Conservation (phyloP, 2,329 filamentous ascomycete species). For the Aspergillus ustus region DNA sequence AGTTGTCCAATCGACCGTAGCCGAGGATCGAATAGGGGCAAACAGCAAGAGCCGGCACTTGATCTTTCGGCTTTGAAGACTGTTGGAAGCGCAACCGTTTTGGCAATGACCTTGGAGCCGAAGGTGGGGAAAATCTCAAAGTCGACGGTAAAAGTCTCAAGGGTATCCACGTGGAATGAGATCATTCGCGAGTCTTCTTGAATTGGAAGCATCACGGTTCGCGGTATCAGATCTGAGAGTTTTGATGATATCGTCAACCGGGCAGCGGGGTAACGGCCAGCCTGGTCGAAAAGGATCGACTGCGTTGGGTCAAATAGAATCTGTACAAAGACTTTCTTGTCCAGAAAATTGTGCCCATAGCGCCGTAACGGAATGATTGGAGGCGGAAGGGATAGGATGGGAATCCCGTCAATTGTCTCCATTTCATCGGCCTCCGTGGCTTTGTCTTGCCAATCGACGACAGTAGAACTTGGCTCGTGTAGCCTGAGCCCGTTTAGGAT, state of each 20-base stretch:
- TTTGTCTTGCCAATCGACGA: slow-evolving; percentile 31
- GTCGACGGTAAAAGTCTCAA: slow-evolving; percentile 91
- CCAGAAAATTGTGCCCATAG: slow-evolving; percentile 97
- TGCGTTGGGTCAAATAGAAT: slow-evolving; percentile 83
- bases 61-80: slow-evolving; percentile 78
- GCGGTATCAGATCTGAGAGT: slow-evolving; percentile 90
- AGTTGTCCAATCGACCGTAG: slow-evolving; percentile 91
- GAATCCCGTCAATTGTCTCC: slow-evolving; percentile 81
- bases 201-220: slow-evolving; percentile 92
- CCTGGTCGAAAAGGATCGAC: slow-evolving; percentile 93
- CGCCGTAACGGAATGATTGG: slow-evolving; percentile 93
- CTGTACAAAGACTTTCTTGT: slow-evolving; percentile 95
- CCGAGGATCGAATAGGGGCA: slow-evolving; percentile 91
- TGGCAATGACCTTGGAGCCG: slow-evolving; percentile 95
- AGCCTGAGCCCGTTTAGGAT: slow-evolving; percentile 40
- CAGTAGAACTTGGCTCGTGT: slow-evolving; percentile 31
- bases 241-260: slow-evolving; percentile 96
- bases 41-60: slow-evolving; percentile 77
- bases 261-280: slow-evolving; percentile 93
- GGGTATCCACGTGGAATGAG: slow-evolving; percentile 93
- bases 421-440: slow-evolving; percentile 62
- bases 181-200: slow-evolving; percentile 94
- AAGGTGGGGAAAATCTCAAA: slow-evolving; percentile 98
- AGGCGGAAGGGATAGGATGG: slow-evolving; percentile 86
- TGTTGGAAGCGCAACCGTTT: slow-evolving; percentile 86